Percentiles rank a stretch among this genome's conserved stretches.
These are phyloP conservation scores for Stylonectria norvegica DNA, from an alignment of 2,329 filamentous ascomycete species.

Conservation along the genomic window DNA sequence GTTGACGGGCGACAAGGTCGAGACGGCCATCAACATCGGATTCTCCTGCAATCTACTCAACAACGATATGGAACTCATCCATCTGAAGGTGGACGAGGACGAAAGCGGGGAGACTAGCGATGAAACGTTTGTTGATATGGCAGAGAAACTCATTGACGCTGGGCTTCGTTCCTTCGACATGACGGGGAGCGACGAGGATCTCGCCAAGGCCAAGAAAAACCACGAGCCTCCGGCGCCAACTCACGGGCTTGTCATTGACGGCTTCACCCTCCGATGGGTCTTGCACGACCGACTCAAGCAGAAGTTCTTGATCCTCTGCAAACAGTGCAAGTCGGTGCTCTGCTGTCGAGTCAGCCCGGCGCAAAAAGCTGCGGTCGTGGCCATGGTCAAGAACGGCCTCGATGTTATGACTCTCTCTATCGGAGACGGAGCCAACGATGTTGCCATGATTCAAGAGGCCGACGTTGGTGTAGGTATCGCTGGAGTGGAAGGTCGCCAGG, in stretches of 20 bases:
- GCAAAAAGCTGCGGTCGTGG: constrained; percentile 95
- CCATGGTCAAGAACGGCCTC: constrained; percentile 90
- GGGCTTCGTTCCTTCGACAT: constrained; percentile 71
- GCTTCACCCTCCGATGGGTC: constrained; percentile 86
- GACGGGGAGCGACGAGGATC: constrained; percentile 80
- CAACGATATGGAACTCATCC: constrained; percentile 96
- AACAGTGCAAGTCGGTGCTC: constrained; percentile 92
- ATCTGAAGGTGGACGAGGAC: constrained; percentile 81
- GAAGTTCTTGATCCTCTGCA: constrained; percentile 92
- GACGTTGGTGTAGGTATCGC: constrained; percentile 96
- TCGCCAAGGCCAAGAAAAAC: constrained; percentile 72
- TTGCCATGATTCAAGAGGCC: constrained; percentile 96
- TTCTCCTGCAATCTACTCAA: constrained; percentile 97
- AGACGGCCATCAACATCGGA: constrained; percentile 99
- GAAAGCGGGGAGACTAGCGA: constrained; percentile 48
- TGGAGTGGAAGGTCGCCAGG: constrained; percentile 86
- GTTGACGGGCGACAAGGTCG: constrained; percentile 95
- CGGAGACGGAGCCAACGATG: constrained; percentile 91
- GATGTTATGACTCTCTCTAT: constrained; percentile 96
- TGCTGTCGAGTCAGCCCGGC: constrained; percentile 96
- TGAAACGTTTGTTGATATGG: constrained; percentile 50
- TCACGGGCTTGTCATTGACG: constrained; percentile 91
- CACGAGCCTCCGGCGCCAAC: constrained; percentile 85
- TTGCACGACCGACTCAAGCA: constrained; percentile 79
- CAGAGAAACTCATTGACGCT: constrained; percentile 71